These are phyloP conservation scores for Clitoria ternatea DNA, from an alignment of 306 rosid species.

Conservation along the genomic window DNA sequence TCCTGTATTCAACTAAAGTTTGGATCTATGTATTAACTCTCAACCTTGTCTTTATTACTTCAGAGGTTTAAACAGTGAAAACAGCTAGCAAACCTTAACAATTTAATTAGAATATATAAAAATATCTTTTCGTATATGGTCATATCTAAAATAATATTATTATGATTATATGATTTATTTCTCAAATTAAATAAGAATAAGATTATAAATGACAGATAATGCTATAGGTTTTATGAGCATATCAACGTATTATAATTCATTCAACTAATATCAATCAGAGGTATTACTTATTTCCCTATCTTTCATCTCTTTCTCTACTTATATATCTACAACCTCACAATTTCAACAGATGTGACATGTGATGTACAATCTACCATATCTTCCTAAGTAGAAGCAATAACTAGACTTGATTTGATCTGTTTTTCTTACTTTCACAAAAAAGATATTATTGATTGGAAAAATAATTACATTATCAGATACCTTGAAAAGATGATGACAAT, in stretches of 20 bases:
- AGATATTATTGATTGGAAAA: neutral
- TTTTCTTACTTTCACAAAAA: neutral
- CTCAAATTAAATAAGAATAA: too few relatives aligned
- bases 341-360: neutral
- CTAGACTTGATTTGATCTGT: neutral
- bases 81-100: neutral
- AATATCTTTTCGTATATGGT: too few relatives aligned
- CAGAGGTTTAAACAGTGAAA: neutral
- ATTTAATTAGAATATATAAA: too few relatives aligned
- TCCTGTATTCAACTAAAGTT: neutral
- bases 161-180: too few relatives aligned
- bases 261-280: too few relatives aligned
- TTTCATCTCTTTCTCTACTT: too few relatives aligned
- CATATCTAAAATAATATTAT: too few relatives aligned
- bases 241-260: too few relatives aligned
- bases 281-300: too few relatives aligned
- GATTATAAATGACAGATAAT: too few relatives aligned
- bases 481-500: slow-evolving; percentile 73
- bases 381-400: slow-evolving; percentile 1
- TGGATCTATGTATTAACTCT: neutral
- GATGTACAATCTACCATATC: neutral
- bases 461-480: slow-evolving; percentile 24
- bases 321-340: too few relatives aligned
- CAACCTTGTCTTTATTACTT: neutral
- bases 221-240: too few relatives aligned